Evolutionary conservation across 371 early-diverging fungal species (phyloP), one percentile per base, ranked within the genome.

Genomic region (Mucor plumbeus): DNA sequence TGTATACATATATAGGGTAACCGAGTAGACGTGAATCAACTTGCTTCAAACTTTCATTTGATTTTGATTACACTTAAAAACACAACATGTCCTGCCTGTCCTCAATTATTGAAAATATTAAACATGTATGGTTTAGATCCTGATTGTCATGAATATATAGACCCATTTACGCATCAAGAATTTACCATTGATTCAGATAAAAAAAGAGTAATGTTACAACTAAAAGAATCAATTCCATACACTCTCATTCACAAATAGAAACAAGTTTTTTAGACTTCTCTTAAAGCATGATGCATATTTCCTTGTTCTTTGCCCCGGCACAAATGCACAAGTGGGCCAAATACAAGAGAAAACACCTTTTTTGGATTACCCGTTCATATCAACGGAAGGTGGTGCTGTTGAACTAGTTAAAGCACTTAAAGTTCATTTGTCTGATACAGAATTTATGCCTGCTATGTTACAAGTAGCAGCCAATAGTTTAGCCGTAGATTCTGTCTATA

Each of bases 241-340:
- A 26, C 1, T 26, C 1, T 26, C 26, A 26, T 3, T 26, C 26
- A 26, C 26, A 26, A 26, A 26, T 26, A 26, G 26, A 59, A 43
- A 9, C 14, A 15, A 82, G 83, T 73, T 77, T 40, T 78, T 69
- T 63, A 66, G 67, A 11, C 35, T 73, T 4, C 58, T 82, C n/a
- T 56, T 82, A 53, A 65, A 68, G 56, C 58, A 69, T 9, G 83
- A 82, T 54, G 76, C 83, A 6, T 80, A 82, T 54, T 82, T 74
- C 53, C 70, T 82, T 31, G 62, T 79, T 14, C 36, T 82, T 9
- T 82, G 83, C 40, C 83, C 83, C 31, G 83, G 83, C 9, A 55
- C 67, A n/a, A 35, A 54, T 21, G 39, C 39, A 7, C 69, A 65
- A 48, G 72, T 82, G 5, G 57, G 68, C 19, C 48, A 69, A 14